Evolutionary conservation across 2,329 filamentous ascomycete species (phyloP).

Genomic region (Botrytis squamosa): DNA sequence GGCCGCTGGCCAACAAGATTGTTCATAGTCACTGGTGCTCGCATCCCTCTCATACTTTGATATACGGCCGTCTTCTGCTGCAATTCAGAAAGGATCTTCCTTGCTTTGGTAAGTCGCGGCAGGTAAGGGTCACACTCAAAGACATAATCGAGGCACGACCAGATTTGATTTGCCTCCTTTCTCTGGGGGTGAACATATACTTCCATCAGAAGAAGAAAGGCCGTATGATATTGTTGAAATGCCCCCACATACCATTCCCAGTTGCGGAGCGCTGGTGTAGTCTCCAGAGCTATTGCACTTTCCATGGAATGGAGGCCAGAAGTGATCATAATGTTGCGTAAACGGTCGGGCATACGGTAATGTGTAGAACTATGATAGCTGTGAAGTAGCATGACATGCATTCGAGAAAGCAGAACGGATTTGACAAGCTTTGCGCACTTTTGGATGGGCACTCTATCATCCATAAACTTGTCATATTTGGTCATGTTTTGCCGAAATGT

Average conservation of each 20-base stretch:
- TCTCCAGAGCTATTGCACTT: slow-evolving; percentile 54
- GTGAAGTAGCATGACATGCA: slow-evolving; percentile 65
- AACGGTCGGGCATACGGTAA: slow-evolving; percentile 56
- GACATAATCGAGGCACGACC: slow-evolving; percentile 66
- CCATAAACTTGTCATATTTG: slow-evolving; percentile 63
- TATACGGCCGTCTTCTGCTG: slow-evolving; percentile 60
- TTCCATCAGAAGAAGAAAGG: slow-evolving; percentile 67
- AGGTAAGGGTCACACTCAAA: slow-evolving; percentile 59
- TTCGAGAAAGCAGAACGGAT: slow-evolving; percentile 59
- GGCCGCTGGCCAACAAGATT: slow-evolving; percentile 40
- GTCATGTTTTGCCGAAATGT: slow-evolving; percentile 64
- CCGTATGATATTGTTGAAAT: slow-evolving; percentile 70
- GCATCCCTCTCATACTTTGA: slow-evolving; percentile 56
- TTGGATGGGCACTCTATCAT: slow-evolving; percentile 59
- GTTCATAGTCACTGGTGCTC: slow-evolving; percentile 46
- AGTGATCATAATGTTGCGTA: slow-evolving; percentile 63
- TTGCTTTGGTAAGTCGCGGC: slow-evolving; percentile 55
- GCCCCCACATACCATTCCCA: slow-evolving; percentile 74
- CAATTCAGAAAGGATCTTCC: slow-evolving; percentile 61
- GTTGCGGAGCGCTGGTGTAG: slow-evolving; percentile 48
- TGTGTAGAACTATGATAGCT: slow-evolving; percentile 54
- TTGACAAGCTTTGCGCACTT: slow-evolving; percentile 63
- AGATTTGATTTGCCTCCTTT: slow-evolving; percentile 63
- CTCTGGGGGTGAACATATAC: slow-evolving; percentile 49
- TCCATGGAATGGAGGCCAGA: slow-evolving; percentile 56